Evolutionary conservation across 192 early-diverging fungal species (phyloP).

Genomic region (Linnemannia zychae): DNA sequence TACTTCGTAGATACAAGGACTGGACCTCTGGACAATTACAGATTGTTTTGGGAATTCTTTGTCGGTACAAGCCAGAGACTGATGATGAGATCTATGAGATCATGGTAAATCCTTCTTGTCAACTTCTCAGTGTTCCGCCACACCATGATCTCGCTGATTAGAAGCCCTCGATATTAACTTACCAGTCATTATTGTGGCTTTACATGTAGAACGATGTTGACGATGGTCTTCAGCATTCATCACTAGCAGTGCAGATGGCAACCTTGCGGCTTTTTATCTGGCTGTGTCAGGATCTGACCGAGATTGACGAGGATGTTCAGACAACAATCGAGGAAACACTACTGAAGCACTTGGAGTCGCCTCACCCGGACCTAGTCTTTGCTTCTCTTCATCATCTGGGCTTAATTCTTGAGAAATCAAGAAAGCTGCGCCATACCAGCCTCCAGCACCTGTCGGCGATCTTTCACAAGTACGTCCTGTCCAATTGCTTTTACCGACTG

Average conservation of each 20-base stretch:
- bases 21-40: conserved; percentile 52
- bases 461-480: conserved; percentile 16
- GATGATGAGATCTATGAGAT: conserved; percentile 59
- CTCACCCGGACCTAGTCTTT: conserved; percentile 19
- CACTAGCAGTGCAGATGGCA: conserved; percentile 53
- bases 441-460: conserved; percentile 11
- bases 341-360: conserved; percentile 36
- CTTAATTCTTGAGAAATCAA: conserved; percentile 20
- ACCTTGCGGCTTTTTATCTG: conserved; percentile 56
- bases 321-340: conserved; percentile 55
- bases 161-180: neutral
- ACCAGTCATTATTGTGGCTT: neutral
- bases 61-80: conserved; percentile 45
- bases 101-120: conserved; percentile 31
- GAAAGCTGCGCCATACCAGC: conserved; percentile 10
- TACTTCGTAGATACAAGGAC: conserved; percentile 50
- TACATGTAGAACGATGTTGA: conserved; percentile 53
- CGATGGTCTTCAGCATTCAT: conserved; percentile 45
- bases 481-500: neutral
- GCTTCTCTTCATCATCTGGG: conserved; percentile 31
- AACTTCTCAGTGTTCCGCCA: neutral
- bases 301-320: conserved; percentile 56
- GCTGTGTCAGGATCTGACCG: conserved; percentile 45
- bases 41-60: conserved; percentile 42
- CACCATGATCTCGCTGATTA: neutral